Percentiles rank a stretch among this genome's conserved stretches.
These are phyloP conservation scores for Hirsutella thompsonii DNA, from an alignment of 2,329 filamentous ascomycete genomes.

Conservation along the genomic window DNA sequence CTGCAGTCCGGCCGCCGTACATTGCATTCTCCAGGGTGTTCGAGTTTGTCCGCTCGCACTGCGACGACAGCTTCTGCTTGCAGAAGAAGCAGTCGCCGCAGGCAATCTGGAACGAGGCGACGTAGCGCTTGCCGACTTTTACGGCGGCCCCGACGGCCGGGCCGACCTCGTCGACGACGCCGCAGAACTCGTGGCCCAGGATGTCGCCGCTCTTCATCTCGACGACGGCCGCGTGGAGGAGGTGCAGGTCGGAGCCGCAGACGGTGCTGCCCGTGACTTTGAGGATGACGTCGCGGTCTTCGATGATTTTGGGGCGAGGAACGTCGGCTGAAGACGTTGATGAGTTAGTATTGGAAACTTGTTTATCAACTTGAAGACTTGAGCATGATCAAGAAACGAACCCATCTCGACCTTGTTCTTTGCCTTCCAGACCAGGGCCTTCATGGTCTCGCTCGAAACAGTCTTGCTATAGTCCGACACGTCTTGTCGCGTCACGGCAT, in stretches of 20 bases:
- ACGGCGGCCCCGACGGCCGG: constrained; percentile 37
- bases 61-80: constrained; percentile 62
- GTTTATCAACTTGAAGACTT: no score
- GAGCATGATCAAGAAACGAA: constrained; percentile 19
- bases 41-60: constrained; percentile 69
- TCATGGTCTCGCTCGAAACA: constrained; percentile 47
- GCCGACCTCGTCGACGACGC: constrained; percentile 42
- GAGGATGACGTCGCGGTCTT: constrained; percentile 65
- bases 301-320: constrained; percentile 58
- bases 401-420: constrained; percentile 65
- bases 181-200: constrained; percentile 50
- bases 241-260: constrained; percentile 45
- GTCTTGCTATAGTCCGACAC: neutral
- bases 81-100: constrained; percentile 64
- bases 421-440: constrained; percentile 69
- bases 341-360: neutral
- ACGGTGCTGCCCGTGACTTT: constrained; percentile 56
- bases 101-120: constrained; percentile 79
- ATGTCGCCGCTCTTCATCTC: constrained; percentile 54
- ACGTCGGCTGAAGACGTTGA: constrained; percentile 36
- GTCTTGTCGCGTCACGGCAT: neutral
- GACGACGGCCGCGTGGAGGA: constrained; percentile 42
- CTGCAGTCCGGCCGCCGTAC: constrained; percentile 68
- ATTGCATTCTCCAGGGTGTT: constrained; percentile 60
- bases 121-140: constrained; percentile 54